Base-by-base conservation (phyloP, 1,139 yeast genomes). In the Lizanozyma gosingica region DNA sequence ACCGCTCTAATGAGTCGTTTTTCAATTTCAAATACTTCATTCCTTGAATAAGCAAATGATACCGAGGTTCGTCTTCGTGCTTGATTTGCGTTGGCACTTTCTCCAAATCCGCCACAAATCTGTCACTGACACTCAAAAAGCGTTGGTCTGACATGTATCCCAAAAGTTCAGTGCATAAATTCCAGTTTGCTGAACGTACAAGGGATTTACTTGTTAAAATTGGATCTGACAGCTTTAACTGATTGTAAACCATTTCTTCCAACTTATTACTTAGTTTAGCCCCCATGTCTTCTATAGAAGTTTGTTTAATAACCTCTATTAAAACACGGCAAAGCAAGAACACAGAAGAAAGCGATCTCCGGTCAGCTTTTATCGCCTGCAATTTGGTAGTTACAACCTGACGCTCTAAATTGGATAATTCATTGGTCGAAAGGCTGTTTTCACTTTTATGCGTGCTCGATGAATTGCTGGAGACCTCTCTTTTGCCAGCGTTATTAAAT, bases 171-270 rank as follows among this genome's bases (percentile, higher is more conserved):
- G 97, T 95, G 59, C 94, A 83, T 33, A 90, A 69, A 53, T 84
- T 84, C 98, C 98, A 92, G 55, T 92, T 94, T 0, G 96, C 90
- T 2, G 94, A 79, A 43, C 95, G 75, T 3, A 88, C 83, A 22
- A 81, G 67, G 33, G 92, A 82, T 44, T 69, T 73, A 44, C 71
- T 62, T 14, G 83, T 72, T 14, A 75, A 54, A 34, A 72, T 67
- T 0, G 97, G 95, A 53, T 92, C 97, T 1, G 95, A 87, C 1
- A 90, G 79, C 50, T 85, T 79, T 43, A 94, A 65, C 58, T 94
- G 97, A 15, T 87, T 83, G 62, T 88, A 94, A 32, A 92, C 94
- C 43, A 90, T 90, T 51, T 92, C 97, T 57, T 92, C 97, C 18
- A 94, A 66, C 53, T 85, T 86, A 41, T 80, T 86, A 18, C 87